Evolutionary conservation across 306 rosid genomes (phyloP), one percentile per base, ranked within the genome.

Genomic region (Dicorynia guianensis): DNA sequence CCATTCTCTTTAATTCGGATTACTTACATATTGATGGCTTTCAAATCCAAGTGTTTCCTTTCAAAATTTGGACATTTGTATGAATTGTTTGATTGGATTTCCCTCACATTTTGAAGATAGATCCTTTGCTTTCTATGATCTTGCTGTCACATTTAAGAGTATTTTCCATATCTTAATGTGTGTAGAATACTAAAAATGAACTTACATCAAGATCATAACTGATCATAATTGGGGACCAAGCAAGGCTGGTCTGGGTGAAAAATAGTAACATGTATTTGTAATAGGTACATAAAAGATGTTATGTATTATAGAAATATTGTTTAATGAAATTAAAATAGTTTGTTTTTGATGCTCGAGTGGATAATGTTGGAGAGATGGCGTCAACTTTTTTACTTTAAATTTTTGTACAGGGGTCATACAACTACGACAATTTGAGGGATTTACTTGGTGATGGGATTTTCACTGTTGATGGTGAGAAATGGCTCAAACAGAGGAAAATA

Each of bases 361-460:
- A 58, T 39, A 18, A 8, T 50, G 42, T 44, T 25, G 50, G 47
- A 36, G 5, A 40, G 69, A 11, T 39, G 66, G 30, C 38, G 58
- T 57, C n/a, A 63, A n/a, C 59, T 81, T 74, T 62, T 12, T 40
- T 78, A 39, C 43, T 33, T 4, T 11, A 64, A 66, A 33, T n/a
- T 69, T 64, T 56, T 69, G 69, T 71, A 71, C 72, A 92, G 97
- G 97, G 97, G 8, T 64, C 69, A 56, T 74, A 87, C 78, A 89
- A 86, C 79, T 83, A 88, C 74, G 42, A 75, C 33, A 82, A 81
- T 66, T 86, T 93, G 71, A 89, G 69, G 84, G 97, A 91, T 84
- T 89, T 93, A 68, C 88, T 93, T 7, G 98, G 98, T 54, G 91
- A 91, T 77, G 98, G 96, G 17, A 93, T 93, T 82, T 93, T 93